These are phyloP conservation scores for Ambrosiella xylebori DNA, from an alignment of 2,329 filamentous ascomycete genomes.

Conservation along the genomic window DNA sequence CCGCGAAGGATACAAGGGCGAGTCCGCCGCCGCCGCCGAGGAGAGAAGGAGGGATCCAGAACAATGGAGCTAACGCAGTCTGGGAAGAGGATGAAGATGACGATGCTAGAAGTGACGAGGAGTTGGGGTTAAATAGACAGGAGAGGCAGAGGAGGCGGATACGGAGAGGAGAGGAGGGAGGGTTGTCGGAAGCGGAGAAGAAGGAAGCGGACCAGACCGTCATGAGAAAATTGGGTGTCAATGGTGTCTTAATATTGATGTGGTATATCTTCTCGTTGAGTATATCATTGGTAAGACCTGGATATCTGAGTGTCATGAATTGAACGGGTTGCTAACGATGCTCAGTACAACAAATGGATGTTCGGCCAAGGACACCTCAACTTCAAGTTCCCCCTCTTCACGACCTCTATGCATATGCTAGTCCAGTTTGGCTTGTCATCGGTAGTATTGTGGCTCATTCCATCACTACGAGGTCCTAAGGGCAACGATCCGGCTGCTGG, in stretches of 20 bases:
- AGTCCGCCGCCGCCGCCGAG: neutral
- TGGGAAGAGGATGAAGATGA: slow-evolving; percentile 41
- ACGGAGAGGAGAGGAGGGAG: slow-evolving; percentile 34
- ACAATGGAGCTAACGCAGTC: slow-evolving; percentile 23
- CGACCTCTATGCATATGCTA: slow-evolving; percentile 86
- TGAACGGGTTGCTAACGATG: neutral
- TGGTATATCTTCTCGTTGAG: slow-evolving; percentile 89
- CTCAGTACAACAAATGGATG: slow-evolving; percentile 99
- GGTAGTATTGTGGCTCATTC: slow-evolving; percentile 64
- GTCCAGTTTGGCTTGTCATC: slow-evolving; percentile 76
- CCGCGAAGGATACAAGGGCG: neutral
- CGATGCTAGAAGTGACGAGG: slow-evolving; percentile 70
- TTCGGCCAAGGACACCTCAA: slow-evolving; percentile 71
- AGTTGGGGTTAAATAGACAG: slow-evolving; percentile 64
- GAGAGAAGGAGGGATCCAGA: neutral
- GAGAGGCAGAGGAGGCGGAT: slow-evolving; percentile 52
- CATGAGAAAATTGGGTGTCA: slow-evolving; percentile 50
- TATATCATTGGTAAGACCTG: slow-evolving; percentile 61
- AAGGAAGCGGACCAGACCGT: slow-evolving; percentile 61
- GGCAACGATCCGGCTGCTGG: slow-evolving; percentile 30
- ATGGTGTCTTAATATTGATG: slow-evolving; percentile 62
- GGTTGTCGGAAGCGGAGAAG: slow-evolving; percentile 53
- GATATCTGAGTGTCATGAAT: neutral
- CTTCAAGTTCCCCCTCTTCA: slow-evolving; percentile 90
- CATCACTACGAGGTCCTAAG: slow-evolving; percentile 56